Evolutionary conservation across 352 stramenopile genomes (phyloP).

Genomic region (Pythium chondricola): DNA sequence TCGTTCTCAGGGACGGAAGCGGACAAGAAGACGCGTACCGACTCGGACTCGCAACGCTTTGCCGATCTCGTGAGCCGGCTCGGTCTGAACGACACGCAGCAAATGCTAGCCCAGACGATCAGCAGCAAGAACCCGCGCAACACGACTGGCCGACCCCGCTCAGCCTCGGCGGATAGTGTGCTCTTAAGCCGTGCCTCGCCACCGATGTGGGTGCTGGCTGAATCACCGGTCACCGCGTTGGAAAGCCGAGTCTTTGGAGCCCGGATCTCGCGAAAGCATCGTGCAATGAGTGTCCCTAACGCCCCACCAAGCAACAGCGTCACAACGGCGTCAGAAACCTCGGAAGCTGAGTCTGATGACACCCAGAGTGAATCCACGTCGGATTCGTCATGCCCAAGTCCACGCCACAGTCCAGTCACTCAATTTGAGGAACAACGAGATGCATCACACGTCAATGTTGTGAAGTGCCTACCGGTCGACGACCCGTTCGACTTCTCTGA

Average conservation of each 20-base stretch:
- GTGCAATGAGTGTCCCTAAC: constrained; percentile 22
- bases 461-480: constrained; percentile 18
- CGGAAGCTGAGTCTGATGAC: constrained; percentile 58
- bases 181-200: constrained; percentile 16
- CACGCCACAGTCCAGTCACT: constrained; percentile 31
- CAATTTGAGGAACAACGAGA: constrained; percentile 27
- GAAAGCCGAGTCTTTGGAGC: too few species aligned
- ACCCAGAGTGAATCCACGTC: constrained; percentile 70
- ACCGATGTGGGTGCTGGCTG: constrained; percentile 20
- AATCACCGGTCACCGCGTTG: constrained; percentile 5
- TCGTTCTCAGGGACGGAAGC: constrained; percentile 12
- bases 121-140: constrained; percentile 5
- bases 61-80: constrained; percentile 21
- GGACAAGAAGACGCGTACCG: constrained; percentile 15
- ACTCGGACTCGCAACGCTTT: constrained; percentile 19
- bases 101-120: constrained; percentile 16
- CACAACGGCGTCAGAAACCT: constrained; percentile 12
- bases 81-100: constrained; percentile 20
- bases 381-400: constrained; percentile 68
- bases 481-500: constrained; percentile 48
- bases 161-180: constrained; percentile 26
- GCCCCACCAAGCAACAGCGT: neutral
- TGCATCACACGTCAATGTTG: constrained; percentile 4
- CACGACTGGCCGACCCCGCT: constrained; percentile 14
- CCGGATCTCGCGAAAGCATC: constrained; percentile 12